These are phyloP conservation scores for Bauhinia variegata DNA, from an alignment of 306 rosid genomes.

Conservation along the genomic window DNA sequence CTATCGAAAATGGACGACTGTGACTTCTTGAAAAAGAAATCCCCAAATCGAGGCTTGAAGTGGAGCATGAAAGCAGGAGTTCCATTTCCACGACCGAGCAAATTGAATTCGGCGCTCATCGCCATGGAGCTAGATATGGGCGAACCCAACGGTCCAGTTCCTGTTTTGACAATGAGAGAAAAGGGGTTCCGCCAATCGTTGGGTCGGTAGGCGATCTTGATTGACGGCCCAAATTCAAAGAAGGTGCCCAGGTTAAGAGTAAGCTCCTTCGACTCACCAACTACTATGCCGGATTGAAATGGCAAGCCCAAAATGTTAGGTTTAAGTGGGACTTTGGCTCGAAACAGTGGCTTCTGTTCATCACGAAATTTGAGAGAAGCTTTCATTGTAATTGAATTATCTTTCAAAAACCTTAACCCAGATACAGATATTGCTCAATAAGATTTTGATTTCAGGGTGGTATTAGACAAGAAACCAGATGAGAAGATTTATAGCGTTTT, in stretches of 20 bases:
- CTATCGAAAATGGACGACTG: conserved; percentile 64
- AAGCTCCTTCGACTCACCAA: conserved; percentile 83
- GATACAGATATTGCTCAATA: background rate
- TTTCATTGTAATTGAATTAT: conserved; percentile 52
- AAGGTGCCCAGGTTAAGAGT: conserved; percentile 74
- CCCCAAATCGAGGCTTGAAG: conserved; percentile 81
- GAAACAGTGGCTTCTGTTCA: conserved; percentile 68
- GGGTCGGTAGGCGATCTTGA: conserved; percentile 66
- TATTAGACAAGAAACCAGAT: background rate
- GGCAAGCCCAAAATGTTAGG: conserved; percentile 76
- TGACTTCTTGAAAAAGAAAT: conserved; percentile 80
- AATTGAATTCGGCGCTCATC: conserved; percentile 79
- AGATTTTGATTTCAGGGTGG: conserved; percentile 1
- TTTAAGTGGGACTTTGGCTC: conserved; percentile 81
- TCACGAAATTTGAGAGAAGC: conserved; percentile 89
- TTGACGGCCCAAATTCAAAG: conserved; percentile 73
- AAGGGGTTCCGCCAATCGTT: conserved; percentile 74
- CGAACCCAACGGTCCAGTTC: conserved; percentile 75
- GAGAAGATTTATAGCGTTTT: conserved; percentile 7
- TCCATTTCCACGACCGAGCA: conserved; percentile 47
- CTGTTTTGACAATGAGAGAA: conserved; percentile 69
- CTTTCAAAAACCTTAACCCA: conserved; percentile 29
- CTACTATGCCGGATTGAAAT: conserved; percentile 78
- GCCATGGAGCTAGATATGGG: conserved; percentile 69
- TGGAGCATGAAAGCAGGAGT: conserved; percentile 83